Conservation (phyloP, 257 asterid species). For the Salvia hispanica region DNA sequence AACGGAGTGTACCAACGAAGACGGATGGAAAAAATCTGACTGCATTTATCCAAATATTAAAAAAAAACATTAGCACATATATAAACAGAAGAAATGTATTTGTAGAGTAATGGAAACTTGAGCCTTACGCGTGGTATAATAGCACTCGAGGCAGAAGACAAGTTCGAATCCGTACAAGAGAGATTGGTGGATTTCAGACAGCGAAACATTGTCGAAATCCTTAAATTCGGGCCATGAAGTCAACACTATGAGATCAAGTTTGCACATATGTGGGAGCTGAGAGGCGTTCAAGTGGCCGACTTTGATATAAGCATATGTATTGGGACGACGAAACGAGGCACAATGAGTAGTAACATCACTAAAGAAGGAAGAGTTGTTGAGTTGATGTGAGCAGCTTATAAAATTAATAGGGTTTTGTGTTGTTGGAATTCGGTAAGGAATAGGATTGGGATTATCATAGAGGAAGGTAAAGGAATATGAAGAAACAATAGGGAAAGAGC, state of each 20-base stretch:
- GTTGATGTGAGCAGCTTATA: background rate
- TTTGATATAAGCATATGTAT: background rate
- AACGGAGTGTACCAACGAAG: too few species aligned
- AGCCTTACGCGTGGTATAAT: too few species aligned
- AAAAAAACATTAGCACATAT: background rate
- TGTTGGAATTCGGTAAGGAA: too few species aligned
- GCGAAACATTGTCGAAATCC: background rate
- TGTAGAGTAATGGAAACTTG: too few species aligned
- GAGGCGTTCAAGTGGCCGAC: conserved; percentile 2
- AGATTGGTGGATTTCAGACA: conserved; percentile 16
- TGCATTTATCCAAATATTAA: too few species aligned
- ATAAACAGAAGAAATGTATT: too few species aligned
- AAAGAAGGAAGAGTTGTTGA: background rate
- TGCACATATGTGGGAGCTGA: background rate
- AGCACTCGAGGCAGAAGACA: background rate
- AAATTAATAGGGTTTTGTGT: too few species aligned
- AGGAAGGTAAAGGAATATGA: too few species aligned
- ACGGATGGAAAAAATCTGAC: too few species aligned
- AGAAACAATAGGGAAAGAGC: conserved; percentile 20
- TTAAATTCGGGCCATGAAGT: conserved; percentile 14
- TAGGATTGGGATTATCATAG: too few species aligned
- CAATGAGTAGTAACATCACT: background rate
- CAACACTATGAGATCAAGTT: background rate
- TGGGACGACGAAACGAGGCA: background rate
- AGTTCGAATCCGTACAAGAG: conserved; percentile 20